Conservation (phyloP, 371 early-diverging fungal genomes). For the Lichtheimia hyalospora region DNA sequence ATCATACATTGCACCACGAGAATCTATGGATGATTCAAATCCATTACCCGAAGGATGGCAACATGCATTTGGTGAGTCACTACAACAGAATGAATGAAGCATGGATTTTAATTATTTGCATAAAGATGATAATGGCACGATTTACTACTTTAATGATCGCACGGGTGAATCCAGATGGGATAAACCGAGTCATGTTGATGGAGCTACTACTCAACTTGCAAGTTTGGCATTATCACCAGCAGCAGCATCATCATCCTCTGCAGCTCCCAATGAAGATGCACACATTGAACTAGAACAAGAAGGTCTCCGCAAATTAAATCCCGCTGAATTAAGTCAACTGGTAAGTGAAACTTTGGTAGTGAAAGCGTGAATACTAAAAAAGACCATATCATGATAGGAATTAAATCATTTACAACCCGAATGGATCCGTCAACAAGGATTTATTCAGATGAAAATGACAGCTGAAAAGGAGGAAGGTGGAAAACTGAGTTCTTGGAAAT, state of each 20-base stretch:
- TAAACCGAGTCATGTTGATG: conserved; percentile 4
- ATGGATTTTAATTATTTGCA: background rate
- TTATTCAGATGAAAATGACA: conserved; percentile 51
- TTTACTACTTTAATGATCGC: conserved; percentile 51
- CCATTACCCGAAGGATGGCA: conserved; percentile 28
- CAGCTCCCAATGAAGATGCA: background rate
- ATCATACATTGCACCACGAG: background rate
- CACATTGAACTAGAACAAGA: conserved; percentile 13
- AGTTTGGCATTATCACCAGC: conserved; percentile 21
- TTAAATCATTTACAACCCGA: conserved; percentile 36
- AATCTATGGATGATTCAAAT: background rate
- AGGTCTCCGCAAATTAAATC: conserved; percentile 22
- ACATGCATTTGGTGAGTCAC: conserved; percentile 27
- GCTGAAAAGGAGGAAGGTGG: conserved; percentile 46
- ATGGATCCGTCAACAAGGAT: conserved; percentile 38
- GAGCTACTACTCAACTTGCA: conserved; percentile 4
- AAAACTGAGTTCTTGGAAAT: conserved; percentile 50
- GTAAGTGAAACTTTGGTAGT: conserved; percentile 11
- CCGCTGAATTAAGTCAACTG: conserved; percentile 33
- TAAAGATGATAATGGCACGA: conserved; percentile 29
- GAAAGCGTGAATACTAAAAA: background rate
- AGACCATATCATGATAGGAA: conserved; percentile 10
- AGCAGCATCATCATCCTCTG: background rate
- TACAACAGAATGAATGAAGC: background rate
- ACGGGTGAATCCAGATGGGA: conserved; percentile 57